These are phyloP conservation scores for Kwoniella sp. DNA, from an alignment of 768 basidiomycete genomes.

Conservation along the genomic window DNA sequence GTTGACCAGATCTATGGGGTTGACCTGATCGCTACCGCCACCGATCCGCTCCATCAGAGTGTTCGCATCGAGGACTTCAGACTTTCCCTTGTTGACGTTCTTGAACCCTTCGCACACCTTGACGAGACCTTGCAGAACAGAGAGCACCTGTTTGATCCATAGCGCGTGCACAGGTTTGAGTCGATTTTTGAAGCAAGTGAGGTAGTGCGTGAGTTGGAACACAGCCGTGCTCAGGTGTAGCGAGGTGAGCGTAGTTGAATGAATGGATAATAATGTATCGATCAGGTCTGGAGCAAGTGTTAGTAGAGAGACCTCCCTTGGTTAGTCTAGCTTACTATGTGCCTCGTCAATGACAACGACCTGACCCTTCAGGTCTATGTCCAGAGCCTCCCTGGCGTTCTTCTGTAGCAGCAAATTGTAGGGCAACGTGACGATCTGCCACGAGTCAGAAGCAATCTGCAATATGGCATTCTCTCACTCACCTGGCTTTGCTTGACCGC, in stretches of 20 bases:
- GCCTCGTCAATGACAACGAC: conserved; percentile 93
- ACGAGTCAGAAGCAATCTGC: not conserved
- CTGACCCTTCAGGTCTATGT: conserved; percentile 77
- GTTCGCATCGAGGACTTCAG: conserved; percentile 66
- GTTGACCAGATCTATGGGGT: conserved; percentile 72
- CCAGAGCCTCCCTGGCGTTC: conserved; percentile 75
- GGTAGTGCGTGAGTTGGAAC: conserved; percentile 71
- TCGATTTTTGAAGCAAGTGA: conserved; percentile 70
- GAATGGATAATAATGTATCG: conserved; percentile 79
- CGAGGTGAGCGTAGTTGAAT: conserved; percentile 64
- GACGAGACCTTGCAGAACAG: conserved; percentile 66
- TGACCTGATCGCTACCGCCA: conserved; percentile 65
- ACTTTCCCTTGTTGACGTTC: conserved; percentile 15
- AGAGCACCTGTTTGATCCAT: conserved; percentile 72
- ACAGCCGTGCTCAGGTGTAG: conserved; percentile 61
- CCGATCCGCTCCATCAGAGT: conserved; percentile 66
- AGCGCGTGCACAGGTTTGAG: conserved; percentile 68
- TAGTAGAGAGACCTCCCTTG: not conserved
- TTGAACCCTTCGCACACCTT: conserved; percentile 53
- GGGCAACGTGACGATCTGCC: conserved; percentile 79
- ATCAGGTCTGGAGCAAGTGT: conserved; percentile 77
- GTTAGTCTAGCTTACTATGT: conserved; percentile 65
- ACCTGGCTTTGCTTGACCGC: conserved; percentile 91
- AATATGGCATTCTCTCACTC: conserved; percentile 15
- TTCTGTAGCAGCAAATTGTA: conserved; percentile 87